Base-by-base conservation (phyloP, 2,329 filamentous ascomycete genomes). In the Raffaelea albimanens region DNA sequence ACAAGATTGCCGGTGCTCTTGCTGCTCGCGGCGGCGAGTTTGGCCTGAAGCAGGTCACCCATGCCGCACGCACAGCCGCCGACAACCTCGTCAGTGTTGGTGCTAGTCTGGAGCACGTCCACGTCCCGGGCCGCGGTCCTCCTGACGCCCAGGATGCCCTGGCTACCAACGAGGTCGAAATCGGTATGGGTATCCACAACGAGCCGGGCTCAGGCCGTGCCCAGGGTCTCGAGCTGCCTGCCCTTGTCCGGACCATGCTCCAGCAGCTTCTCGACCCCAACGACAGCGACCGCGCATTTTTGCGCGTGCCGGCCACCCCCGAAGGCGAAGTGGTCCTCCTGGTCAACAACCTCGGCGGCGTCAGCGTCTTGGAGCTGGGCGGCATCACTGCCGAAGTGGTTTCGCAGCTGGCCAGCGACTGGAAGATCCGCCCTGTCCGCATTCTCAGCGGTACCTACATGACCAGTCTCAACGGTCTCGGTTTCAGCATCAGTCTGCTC, bases 71-170 rank as follows among this genome's bases (percentile, higher is more conserved):
- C 58, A 67, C 88, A 44, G 78, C 80, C 3, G 82, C 86, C 3
- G 72, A 78, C 18, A 95, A 95, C 60, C 67, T 91, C 7, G 85
- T 94, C 31, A 89, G 85, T 39, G 86, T 96, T 20, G 91, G 90
- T 16, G 85, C 87, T 3, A 91, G 86, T 46, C 68, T 96, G 39
- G 83, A 85, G 53, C 90, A 95, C 61, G 90, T 96, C n/a, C 91
- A 96, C 61, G 87, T 96, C 0, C 91, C 91, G 0, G 90, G 91
- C 4, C 76, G 89, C 51, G 76, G 70, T 1, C 60, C 70, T 5
- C 56, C 55, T 11, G 72, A 72, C 40, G 70, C 70, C 11, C 76
- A 80, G 21, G 80, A 81, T 23, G 62, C 56, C 39, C 65, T 91
- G 49, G 72, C 67, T 42, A 63, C 56, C 3, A 74, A 69, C 36